Evolutionary conservation across 2,329 filamentous ascomycete genomes (phyloP), one percentile per base, ranked within the genome.

Genomic region (Curvularia eragrostidis): DNA sequence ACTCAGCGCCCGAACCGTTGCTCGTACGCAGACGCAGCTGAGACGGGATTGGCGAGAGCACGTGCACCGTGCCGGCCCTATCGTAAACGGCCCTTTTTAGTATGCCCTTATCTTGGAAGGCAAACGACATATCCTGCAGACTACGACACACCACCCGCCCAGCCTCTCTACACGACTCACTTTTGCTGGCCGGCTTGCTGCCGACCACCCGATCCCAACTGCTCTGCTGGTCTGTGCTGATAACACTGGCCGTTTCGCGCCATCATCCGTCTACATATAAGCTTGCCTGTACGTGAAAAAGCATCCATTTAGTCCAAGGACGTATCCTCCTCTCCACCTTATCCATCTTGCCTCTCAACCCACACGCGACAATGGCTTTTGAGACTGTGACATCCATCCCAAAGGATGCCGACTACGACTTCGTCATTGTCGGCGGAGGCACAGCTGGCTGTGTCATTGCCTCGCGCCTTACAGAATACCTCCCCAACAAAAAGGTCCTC

Each of bases 391-490:
- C 84, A 65, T 81, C 87, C 56, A 83, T 93, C 63, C 83, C 89
- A 47, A 77, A 85, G 62, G 80, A 84, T 72, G 87, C 89, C 66
- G 58, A 64, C 50, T 95, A 87, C 79, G 91, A 95, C 84, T 95
- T 93, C 81, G 84, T 95, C 76, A 87, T 95, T 67, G 89, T 95
- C 49, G 91, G 91, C 64, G 91, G 91, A 63, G 91, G 91, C 72
- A 95, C 91, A 48, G 91, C 91, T 47, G 91, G 91, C 77, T 95
- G 91, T 80, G 91, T 95, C 59, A 85, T 95, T 69, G 91, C 90
- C 54, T 88, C 89, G 52, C 87, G 91, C 50, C 84, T 96, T 61
- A 88, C 91, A 30, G 86, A 92, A 77, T 95, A 96, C 76, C 84
- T 96, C 42, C 93, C 93, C 48, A 83, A 91, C 77, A 93, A 91